Evolutionary conservation across 225 moss, liverwort and hornwort genomes (phyloP).

Genomic region (Marchantia polymorpha): DNA sequence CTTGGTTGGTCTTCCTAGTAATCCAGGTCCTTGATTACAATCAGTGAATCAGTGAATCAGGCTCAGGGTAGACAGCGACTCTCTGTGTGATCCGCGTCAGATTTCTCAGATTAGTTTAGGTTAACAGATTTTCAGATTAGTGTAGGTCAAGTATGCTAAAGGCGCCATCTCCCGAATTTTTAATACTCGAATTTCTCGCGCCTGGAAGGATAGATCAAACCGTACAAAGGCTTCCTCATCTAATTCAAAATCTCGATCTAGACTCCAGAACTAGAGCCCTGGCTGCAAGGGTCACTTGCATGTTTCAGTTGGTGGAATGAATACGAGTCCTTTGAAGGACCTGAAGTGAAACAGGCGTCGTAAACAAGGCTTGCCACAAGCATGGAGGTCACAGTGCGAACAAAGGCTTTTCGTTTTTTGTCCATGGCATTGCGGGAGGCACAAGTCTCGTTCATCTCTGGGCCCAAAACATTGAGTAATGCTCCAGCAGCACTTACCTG

Average conservation of each 20-base stretch:
- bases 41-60: neutral
- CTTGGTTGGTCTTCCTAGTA: neutral
- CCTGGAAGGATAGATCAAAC: neutral
- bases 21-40: neutral
- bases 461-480: slow-evolving; percentile 33
- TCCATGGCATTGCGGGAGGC: slow-evolving; percentile 10
- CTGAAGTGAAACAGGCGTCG: slow-evolving; percentile 1
- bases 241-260: too few species aligned
- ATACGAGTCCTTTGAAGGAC: neutral
- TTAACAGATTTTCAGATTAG: neutral
- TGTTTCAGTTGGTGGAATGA: slow-evolving; percentile 1
- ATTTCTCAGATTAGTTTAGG: neutral
- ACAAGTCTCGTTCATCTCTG: slow-evolving; percentile 31
- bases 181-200: neutral
- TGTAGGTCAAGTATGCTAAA: neutral
- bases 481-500: slow-evolving; percentile 41
- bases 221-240: too few species aligned
- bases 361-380: slow-evolving; percentile 13
- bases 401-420: slow-evolving; percentile 7
- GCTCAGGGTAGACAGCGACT: neutral
- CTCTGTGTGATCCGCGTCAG: too few species aligned
- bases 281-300: slow-evolving; percentile 1
- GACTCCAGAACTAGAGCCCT: neutral
- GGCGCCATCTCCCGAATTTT: neutral
- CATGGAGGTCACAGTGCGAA: slow-evolving; percentile 14